These are phyloP conservation scores for Pseudogymnoascus sp. DNA, from an alignment of 2,329 filamentous ascomycete genomes.

Conservation along the genomic window DNA sequence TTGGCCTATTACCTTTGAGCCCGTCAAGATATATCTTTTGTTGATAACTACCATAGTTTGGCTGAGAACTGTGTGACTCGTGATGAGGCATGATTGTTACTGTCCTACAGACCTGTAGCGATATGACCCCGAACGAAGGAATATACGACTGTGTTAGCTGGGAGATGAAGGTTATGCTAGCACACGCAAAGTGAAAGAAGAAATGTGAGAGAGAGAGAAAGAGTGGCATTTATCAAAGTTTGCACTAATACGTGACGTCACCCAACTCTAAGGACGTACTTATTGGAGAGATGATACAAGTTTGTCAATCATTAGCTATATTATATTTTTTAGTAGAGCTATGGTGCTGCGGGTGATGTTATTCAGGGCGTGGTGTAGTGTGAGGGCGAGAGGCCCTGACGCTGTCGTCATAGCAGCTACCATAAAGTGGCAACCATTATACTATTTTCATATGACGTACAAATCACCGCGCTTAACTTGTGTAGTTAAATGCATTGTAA, in stretches of 20 bases:
- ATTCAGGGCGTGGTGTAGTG: no score
- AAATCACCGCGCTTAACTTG: no score
- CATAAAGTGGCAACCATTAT: no score
- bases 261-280: background rate
- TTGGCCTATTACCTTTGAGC: background rate
- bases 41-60: background rate
- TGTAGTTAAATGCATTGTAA: no score
- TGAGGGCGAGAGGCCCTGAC: no score
- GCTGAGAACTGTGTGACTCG: background rate
- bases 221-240: background rate
- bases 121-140: background rate
- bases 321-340: no score
- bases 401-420: no score
- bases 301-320: no score
- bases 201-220: background rate
- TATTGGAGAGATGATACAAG: no score
- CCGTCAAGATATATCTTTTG: background rate
- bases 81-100: background rate
- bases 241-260: background rate
- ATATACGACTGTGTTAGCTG: background rate
- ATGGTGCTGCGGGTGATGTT: no score
- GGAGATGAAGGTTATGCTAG: background rate
- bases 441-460: no score
- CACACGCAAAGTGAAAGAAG: background rate
- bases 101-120: background rate